These are phyloP conservation scores for Blakeslea trispora DNA, from an alignment of 371 early-diverging fungal species.

Conservation along the genomic window DNA sequence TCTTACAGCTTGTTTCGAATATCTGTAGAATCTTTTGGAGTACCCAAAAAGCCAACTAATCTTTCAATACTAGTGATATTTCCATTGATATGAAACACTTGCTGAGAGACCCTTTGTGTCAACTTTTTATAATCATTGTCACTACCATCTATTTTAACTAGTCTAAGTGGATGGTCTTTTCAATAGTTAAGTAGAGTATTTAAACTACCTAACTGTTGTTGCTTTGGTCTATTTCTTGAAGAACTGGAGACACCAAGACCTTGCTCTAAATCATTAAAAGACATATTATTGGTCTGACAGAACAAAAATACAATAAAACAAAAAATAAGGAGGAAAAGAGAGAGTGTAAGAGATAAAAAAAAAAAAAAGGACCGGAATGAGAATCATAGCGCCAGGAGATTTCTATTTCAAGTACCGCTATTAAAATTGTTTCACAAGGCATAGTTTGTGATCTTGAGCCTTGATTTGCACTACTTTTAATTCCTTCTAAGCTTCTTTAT, in stretches of 20 bases:
- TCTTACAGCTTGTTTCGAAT: slow-evolving; percentile 74
- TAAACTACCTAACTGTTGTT: not conserved
- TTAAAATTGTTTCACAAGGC: too few species aligned
- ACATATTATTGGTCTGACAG: slow-evolving; percentile 38
- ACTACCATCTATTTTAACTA: slow-evolving; percentile 50
- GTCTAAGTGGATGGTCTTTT: too few species aligned
- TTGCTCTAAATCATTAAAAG: slow-evolving; percentile 60
- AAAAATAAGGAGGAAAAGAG: not conserved
- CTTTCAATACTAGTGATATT: slow-evolving; percentile 83
- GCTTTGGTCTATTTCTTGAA: not conserved
- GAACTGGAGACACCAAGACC: slow-evolving; percentile 33
- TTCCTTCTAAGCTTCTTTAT: too few species aligned
- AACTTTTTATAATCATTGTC: slow-evolving; percentile 52
- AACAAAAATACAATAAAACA: not conserved
- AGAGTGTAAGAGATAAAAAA: too few species aligned
- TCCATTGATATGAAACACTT: slow-evolving; percentile 74
- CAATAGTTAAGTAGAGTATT: not conserved
- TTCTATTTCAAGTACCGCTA: too few species aligned
- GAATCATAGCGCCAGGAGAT: too few species aligned
- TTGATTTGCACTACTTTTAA: too few species aligned
- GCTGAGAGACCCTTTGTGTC: slow-evolving; percentile 65
- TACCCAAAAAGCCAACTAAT: slow-evolving; percentile 74
- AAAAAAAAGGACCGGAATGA: not conserved
- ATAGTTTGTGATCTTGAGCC: too few species aligned
- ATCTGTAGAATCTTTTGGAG: slow-evolving; percentile 75